Evolutionary conservation across 192 early-diverging fungal genomes (phyloP).

Genomic region (Rhizophagus clarus): DNA sequence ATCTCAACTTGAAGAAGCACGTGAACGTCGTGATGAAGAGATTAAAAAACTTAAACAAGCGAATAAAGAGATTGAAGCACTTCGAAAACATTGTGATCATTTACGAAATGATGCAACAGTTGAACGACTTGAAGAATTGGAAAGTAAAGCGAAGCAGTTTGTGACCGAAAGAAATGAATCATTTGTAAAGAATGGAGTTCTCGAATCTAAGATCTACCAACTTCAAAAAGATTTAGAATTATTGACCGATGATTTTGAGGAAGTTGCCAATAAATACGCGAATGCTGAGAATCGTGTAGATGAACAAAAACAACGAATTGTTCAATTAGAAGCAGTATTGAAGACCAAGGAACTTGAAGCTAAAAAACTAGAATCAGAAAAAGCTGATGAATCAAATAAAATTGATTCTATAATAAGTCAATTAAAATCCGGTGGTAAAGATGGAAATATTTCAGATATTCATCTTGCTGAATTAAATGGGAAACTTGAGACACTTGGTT

Average conservation of each 20-base stretch:
- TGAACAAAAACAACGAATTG: not conserved
- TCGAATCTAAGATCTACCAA: not conserved
- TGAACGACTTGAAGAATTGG: not conserved
- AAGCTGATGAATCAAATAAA: not conserved
- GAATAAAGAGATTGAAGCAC: not conserved
- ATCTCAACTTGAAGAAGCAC: not conserved
- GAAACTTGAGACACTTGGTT: too few species aligned
- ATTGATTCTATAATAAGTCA: not conserved
- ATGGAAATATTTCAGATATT: too few species aligned
- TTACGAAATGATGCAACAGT: not conserved
- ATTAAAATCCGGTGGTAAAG: too few species aligned
- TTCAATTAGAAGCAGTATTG: not conserved
- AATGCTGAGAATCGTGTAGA: not conserved
- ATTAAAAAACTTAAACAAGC: constrained; percentile 17
- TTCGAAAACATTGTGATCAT: not conserved
- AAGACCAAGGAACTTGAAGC: not conserved
- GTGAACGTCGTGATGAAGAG: not conserved
- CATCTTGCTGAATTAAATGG: too few species aligned
- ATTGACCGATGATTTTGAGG: not conserved
- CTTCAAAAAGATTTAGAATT: not conserved
- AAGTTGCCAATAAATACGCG: not conserved
- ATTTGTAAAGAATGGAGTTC: not conserved
- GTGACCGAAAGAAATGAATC: not conserved
- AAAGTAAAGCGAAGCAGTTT: not conserved
- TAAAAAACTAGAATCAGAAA: not conserved